phyloP scores from a whole-genome alignment of 345 rosid species.

The Ailanthus altissimus region DNA sequence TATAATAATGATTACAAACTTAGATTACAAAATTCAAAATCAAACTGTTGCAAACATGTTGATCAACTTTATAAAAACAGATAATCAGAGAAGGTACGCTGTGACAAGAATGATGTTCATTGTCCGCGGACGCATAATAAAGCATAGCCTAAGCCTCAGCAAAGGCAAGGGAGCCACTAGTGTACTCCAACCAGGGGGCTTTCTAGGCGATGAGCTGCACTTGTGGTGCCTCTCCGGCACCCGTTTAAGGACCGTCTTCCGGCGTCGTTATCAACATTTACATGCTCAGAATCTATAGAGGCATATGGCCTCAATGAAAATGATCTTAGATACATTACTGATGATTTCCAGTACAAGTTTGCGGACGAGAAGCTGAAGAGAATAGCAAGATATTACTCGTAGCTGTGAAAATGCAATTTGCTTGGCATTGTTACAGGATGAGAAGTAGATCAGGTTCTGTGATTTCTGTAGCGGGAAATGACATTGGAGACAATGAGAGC shows the following conservation, averaged over 20 bases:
- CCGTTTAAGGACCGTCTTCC: conserved; percentile 56
- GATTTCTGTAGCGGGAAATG: conserved; percentile 28
- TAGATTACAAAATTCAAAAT: not conserved
- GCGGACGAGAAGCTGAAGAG: conserved; percentile 47
- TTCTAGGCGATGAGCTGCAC: conserved; percentile 62
- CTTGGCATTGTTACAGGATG: conserved; percentile 51
- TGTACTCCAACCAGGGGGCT: conserved; percentile 53
- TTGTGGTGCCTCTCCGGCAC: conserved; percentile 67
- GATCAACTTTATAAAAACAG: conserved; percentile 26
- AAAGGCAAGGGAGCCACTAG: conserved; percentile 49
- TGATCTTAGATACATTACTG: conserved; percentile 49
- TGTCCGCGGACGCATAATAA: conserved; percentile 43
- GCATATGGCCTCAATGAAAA: conserved; percentile 53
- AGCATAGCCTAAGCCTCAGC: conserved; percentile 51
- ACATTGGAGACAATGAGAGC: conserved; percentile 20
- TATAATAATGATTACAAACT: not conserved
- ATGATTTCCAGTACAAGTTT: conserved; percentile 62
- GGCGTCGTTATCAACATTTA: conserved; percentile 58
- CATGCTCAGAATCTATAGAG: conserved; percentile 44
- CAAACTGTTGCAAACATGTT: not conserved
- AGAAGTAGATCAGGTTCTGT: conserved; percentile 33
- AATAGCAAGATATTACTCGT: conserved; percentile 57
- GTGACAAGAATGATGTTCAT: conserved; percentile 57
- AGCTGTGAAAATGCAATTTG: conserved; percentile 61
- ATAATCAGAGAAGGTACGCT: conserved; percentile 63